Evolutionary conservation across 2,329 filamentous ascomycete species (phyloP).

Genomic region (Didymella exigua): DNA sequence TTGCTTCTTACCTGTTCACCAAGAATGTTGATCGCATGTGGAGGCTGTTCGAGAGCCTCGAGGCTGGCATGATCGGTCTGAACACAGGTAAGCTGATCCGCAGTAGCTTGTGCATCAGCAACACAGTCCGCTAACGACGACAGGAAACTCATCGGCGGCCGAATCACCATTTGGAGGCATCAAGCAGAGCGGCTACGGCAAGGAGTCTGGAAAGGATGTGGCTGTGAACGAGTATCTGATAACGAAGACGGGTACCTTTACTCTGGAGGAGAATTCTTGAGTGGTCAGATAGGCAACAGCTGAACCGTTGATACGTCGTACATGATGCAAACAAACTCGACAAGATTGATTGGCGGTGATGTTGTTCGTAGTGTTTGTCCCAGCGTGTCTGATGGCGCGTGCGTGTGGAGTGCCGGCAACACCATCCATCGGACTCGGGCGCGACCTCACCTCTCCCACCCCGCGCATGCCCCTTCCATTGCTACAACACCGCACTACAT

Average conservation of each 20-base stretch:
- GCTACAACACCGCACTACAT: constrained; percentile 4
- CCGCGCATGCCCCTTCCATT: constrained; percentile 19
- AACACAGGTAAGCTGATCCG: constrained; percentile 57
- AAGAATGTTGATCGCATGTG: constrained; percentile 70
- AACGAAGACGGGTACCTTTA: constrained; percentile 69
- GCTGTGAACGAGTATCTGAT: constrained; percentile 67
- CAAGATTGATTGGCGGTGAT: not conserved
- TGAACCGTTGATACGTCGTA: not conserved
- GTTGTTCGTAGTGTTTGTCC: not conserved
- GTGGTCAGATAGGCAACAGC: not conserved
- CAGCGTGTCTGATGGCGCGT: constrained; percentile 10
- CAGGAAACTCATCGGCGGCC: constrained; percentile 67
- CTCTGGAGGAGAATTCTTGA: constrained; percentile 52
- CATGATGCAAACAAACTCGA: not conserved
- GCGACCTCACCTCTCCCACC: constrained; percentile 16
- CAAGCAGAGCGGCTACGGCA: constrained; percentile 71
- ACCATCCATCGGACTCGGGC: not conserved
- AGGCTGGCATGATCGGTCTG: constrained; percentile 73
- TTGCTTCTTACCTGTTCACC: constrained; percentile 72
- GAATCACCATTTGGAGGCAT: constrained; percentile 72
- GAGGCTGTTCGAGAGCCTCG: constrained; percentile 69
- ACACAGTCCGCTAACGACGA: constrained; percentile 8
- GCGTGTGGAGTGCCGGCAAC: constrained; percentile 2
- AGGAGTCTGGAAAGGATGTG: constrained; percentile 70
- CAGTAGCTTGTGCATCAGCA: not conserved